Evolutionary conservation across 306 rosid species (phyloP), one percentile per base, ranked within the genome.

Genomic region (Hylodesmum podocarpum): DNA sequence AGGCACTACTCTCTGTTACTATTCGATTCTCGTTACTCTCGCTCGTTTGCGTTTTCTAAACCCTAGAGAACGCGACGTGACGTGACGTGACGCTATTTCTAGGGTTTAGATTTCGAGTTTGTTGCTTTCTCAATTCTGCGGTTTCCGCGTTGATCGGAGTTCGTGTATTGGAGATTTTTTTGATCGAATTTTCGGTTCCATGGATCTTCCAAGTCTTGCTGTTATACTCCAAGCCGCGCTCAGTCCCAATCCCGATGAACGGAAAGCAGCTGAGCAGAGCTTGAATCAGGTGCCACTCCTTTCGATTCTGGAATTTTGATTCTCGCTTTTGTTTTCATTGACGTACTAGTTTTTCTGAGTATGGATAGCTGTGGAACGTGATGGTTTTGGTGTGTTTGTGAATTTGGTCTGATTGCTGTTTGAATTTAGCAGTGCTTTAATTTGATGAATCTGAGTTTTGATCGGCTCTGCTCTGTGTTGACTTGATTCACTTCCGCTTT

Each of bases 221-320:
- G 82, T 88, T 46, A 58, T 93, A 53, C 97, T 96, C 39, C 98
- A 89, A 77, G 98, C 98, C 69, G 98, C 97, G 84, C 98, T 96
- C 14, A 93, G 98, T 55, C 90, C 90, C 50, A 93, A 84, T 86
- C 98, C 91, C 6, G 93, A 93, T 66, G 98, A 96, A 80, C 91
- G 99, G 11, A 93, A 89, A 73, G 97, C 98, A 3, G 99, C 93
- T 54, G 99, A 96, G 84, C 93, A 89, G 50, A 91, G 86, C 88
- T 88, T 96, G 74, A 81, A 87, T 82, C 99, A 96, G 97, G 99
- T 96, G 18, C 47, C 18, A 6, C 10, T 71, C 34, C 80, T 21
- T 75, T 18, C 6, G 5, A 13, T 67, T 68, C 2, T 49, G 1
- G 16, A 70, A 75, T 14, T 78, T 85, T 33, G 49, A n/a, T 50